Evolutionary conservation across 176 grass and related monocot species (phyloP), one percentile per base, ranked within the genome.

Genomic region (Musa troglodytarum): DNA sequence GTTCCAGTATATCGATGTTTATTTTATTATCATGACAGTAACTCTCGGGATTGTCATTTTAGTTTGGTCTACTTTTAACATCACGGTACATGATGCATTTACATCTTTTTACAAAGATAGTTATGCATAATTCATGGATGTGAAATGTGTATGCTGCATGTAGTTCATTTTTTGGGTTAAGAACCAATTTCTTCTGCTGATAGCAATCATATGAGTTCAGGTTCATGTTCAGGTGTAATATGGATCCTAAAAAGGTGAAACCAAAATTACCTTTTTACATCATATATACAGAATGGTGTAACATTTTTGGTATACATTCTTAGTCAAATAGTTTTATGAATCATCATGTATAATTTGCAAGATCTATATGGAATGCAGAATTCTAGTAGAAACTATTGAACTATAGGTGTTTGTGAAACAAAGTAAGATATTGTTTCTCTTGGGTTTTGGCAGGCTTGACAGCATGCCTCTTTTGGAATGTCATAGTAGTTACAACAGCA

Each of bases 401-500:
- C 13, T 57, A 6, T 57, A 57, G 11, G 55, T 57, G 55, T 17
- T 24, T 65, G 10, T 65, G 63, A 65, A 65, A 24, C 26, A 26
- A 26, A 9, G 4, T 65, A 2, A 5, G 21, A 25, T 8, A 65
- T 26, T 28, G 26, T 65, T 65, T 63, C 11, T 10, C 0, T 51
- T 70, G 43, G 15, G 19, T 70, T 15, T 70, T 51, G 68, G 34
- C 13, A 92, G 90, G 86, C 66, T 76, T 92, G 79, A 58, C 88
- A 55, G 0, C 79, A 10, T 92, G 86, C 81, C 73, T 92, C 1
- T 86, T 86, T 73, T 92, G 90, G 90, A 92, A 92, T 68, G 75
- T 92, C 34, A 53, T 89, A 71, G 85, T 81, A 72, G 82, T 89
- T 78, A 75, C 82, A 9, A 77, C 82, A 43, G 90, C 90, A 54